Conservation (phyloP, 2,329 filamentous ascomycete genomes). For the Basipetospora chlamydospora region DNA sequence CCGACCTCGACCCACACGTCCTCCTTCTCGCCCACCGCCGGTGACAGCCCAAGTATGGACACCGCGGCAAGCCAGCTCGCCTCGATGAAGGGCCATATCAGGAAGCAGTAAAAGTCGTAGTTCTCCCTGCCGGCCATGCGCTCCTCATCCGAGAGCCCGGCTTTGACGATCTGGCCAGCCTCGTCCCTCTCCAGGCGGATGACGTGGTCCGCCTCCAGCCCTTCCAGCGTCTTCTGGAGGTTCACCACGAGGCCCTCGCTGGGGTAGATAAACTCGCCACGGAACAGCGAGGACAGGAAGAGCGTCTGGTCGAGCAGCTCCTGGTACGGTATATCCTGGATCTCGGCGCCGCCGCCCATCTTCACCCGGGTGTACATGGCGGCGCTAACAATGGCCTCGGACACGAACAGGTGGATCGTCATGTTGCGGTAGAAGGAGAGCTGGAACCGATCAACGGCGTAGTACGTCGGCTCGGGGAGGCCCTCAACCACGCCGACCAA, state of each 20-base stretch:
- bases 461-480: constrained; percentile 82
- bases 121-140: constrained; percentile 74
- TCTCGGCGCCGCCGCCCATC: constrained; percentile 67
- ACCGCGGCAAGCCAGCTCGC: constrained; percentile 85
- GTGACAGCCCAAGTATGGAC: constrained; percentile 72
- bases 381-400: constrained; percentile 77
- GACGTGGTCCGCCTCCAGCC: constrained; percentile 65
- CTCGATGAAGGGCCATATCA: constrained; percentile 98
- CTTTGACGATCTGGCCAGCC: constrained; percentile 40
- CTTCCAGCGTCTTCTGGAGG: constrained; percentile 61
- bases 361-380: constrained; percentile 88
- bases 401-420: constrained; percentile 97
- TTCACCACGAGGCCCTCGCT: constrained; percentile 72
- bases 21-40: constrained; percentile 43
- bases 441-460: constrained; percentile 90
- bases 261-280: constrained; percentile 93
- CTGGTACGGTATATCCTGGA: constrained; percentile 63
- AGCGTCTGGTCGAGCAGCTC: constrained; percentile 66
- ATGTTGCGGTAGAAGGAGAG: constrained; percentile 98
- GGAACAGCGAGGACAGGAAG: constrained; percentile 86
- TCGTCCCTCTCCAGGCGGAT: constrained; percentile 50
- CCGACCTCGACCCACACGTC: constrained; percentile 62
- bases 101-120: constrained; percentile 96
- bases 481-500: constrained; percentile 69
- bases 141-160: constrained; percentile 67